phyloP scores from a whole-genome alignment of 176 grass and related monocot genomes.

The Hordeum marinum region DNA sequence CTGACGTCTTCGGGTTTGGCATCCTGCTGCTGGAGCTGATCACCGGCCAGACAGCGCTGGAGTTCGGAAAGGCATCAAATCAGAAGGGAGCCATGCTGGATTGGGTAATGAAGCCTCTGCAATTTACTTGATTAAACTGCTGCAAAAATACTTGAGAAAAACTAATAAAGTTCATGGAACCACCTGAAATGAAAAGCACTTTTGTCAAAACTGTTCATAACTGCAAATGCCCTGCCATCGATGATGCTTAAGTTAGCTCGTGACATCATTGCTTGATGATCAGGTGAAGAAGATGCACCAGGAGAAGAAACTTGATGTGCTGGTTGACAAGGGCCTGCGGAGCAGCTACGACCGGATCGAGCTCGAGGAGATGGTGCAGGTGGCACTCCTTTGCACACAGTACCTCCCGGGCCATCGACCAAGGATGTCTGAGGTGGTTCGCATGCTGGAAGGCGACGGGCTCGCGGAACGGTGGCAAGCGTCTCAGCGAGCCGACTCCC shows the following conservation, averaged over 20 bases:
- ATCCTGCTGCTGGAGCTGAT: slow-evolving; percentile 90
- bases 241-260: neutral
- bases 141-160: neutral
- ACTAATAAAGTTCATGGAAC: neutral
- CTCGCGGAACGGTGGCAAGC: slow-evolving; percentile 93
- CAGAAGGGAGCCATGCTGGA: slow-evolving; percentile 98
- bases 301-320: slow-evolving; percentile 83
- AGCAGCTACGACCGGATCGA: slow-evolving; percentile 67
- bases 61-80: slow-evolving; percentile 86
- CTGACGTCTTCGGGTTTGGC: slow-evolving; percentile 94
- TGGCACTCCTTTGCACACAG: slow-evolving; percentile 88
- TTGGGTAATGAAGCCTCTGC: slow-evolving; percentile 50
- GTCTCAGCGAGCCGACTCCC: slow-evolving; percentile 53
- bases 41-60: slow-evolving; percentile 74
- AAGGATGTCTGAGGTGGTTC: slow-evolving; percentile 87
- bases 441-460: slow-evolving; percentile 94
- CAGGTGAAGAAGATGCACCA: slow-evolving; percentile 99
- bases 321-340: slow-evolving; percentile 67
- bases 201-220: neutral
- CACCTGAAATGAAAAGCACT: neutral
- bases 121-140: neutral
- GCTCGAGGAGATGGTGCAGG: slow-evolving; percentile 90
- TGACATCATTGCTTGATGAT: neutral
- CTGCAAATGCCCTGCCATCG: neutral
- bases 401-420: slow-evolving; percentile 79